Percentiles rank a stretch among this genome's conserved stretches.
Evolutionary conservation across 2,329 filamentous ascomycete species (phyloP).

Genomic region (Aspergillus oerlinghausenensis): DNA sequence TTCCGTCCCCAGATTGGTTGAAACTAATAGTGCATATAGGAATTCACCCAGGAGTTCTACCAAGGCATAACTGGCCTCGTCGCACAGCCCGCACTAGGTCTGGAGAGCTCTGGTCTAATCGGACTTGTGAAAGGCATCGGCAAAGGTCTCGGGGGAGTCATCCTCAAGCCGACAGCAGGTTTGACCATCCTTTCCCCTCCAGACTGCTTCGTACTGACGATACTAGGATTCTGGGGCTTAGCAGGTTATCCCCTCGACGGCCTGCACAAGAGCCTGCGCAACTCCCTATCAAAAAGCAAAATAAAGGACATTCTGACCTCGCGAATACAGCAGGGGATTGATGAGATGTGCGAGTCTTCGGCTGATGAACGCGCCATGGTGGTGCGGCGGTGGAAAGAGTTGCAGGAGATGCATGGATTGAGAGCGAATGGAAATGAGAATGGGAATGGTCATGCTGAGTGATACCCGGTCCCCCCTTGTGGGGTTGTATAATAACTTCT

Average conservation of each 20-base stretch:
- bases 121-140: slow-evolving; percentile 76
- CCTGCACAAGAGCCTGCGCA: slow-evolving; percentile 26
- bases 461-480: background rate
- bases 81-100: slow-evolving; percentile 69
- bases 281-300: slow-evolving; percentile 22
- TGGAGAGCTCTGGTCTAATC: slow-evolving; percentile 58
- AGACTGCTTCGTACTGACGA: background rate
- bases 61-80: slow-evolving; percentile 78
- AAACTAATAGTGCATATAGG: slow-evolving; percentile 33
- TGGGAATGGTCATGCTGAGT: background rate
- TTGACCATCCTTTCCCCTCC: slow-evolving; percentile 22
- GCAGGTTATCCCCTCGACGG: slow-evolving; percentile 29
- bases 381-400: slow-evolving; percentile 15
- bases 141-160: slow-evolving; percentile 74
- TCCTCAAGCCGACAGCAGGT: slow-evolving; percentile 79
- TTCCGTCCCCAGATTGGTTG: background rate
- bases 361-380: slow-evolving; percentile 19
- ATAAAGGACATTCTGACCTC: slow-evolving; percentile 23
- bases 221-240: slow-evolving; percentile 25
- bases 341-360: slow-evolving; percentile 21
- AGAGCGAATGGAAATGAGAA: background rate
- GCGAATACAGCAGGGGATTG: slow-evolving; percentile 24
- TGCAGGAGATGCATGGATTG: background rate
- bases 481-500: background rate
- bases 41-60: slow-evolving; percentile 71